Evolutionary conservation across 192 early-diverging fungal genomes (phyloP), one percentile per base, ranked within the genome.

Genomic region (Coemansia sp.): DNA sequence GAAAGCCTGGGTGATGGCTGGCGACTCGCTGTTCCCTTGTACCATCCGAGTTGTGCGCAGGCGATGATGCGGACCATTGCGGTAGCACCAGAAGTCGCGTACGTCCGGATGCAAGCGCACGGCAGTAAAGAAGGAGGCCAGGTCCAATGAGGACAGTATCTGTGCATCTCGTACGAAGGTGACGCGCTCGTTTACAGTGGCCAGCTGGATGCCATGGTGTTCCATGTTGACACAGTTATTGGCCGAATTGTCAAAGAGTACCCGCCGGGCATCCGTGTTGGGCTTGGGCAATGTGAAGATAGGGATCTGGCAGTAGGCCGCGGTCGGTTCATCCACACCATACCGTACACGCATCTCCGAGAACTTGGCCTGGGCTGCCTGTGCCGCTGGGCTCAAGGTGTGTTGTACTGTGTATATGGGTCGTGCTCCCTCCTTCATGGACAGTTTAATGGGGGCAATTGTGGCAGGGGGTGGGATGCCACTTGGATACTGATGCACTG

Each of bases 171-270:
- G 32, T 7, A 47, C 25, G 42, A 66, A 66, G 23, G 18, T n/a
- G 0, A 33, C 35, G 1, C 33, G 8, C 23, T 56, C 48, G 7
- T 17, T 19, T 2, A 43, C 45, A 0, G 28, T 23, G 2, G 47
- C 48, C 0, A 64, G 28, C 14, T 52, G 37, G 23, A 64, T 51
- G 1, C 62, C 54, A 0, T 51, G 3, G 10, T 14, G 10, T 1
- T 30, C 1, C 62, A 64, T 64, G 13, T 64, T 64, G 7, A 64
- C 8, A 0, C 16, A 25, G 16, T 50, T 64, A 17, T 55, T 55
- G 0, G 41, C 35, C 1, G 34, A 42, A 7, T 64, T 54, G 19
- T 52, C 54, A 26, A 64, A 53, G 0, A 64, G 27, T 1, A 64
- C 54, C 7, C 44, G 21, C n/a, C 26, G 31, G 34, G 37, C 38